These are phyloP conservation scores for Fonsecaea pedrosoi DNA, from an alignment of 2,329 filamentous ascomycete genomes.

Conservation along the genomic window DNA sequence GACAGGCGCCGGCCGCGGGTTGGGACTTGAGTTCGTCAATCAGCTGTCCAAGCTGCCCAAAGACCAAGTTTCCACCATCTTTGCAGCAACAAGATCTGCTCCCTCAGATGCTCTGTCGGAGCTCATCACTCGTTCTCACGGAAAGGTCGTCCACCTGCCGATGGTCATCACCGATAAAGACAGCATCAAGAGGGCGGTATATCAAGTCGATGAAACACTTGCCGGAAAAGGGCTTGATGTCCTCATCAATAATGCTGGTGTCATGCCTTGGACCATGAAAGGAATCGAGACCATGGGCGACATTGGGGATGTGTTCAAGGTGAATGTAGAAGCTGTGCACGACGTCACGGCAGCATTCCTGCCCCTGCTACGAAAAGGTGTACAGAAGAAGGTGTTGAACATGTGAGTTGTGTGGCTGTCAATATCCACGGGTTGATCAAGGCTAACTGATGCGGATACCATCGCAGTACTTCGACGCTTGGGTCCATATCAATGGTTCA, in stretches of 20 bases:
- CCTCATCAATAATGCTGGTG: slow-evolving; percentile 56
- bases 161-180: slow-evolving; percentile 48
- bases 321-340: slow-evolving; percentile 54
- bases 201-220: slow-evolving; percentile 45
- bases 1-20: slow-evolving; percentile 41
- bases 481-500: slow-evolving; percentile 49
- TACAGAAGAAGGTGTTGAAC: slow-evolving; percentile 53
- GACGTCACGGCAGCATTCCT: slow-evolving; percentile 50
- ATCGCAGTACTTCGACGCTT: slow-evolving; percentile 46
- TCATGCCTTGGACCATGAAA: slow-evolving; percentile 36
- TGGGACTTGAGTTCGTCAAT: slow-evolving; percentile 46
- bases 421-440: not conserved
- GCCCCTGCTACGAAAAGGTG: slow-evolving; percentile 48
- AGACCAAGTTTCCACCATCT: slow-evolving; percentile 48
- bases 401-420: slow-evolving; percentile 46
- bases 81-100: slow-evolving; percentile 51
- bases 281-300: slow-evolving; percentile 32
- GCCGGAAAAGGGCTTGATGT: slow-evolving; percentile 54
- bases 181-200: slow-evolving; percentile 47
- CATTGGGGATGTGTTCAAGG: slow-evolving; percentile 46
- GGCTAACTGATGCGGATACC: not conserved
- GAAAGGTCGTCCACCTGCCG: slow-evolving; percentile 47
- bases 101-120: slow-evolving; percentile 44
- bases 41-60: slow-evolving; percentile 44
- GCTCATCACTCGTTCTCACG: slow-evolving; percentile 45